Evolutionary conservation across 306 rosid species (phyloP).

Genomic region (Fagus sylvatica): DNA sequence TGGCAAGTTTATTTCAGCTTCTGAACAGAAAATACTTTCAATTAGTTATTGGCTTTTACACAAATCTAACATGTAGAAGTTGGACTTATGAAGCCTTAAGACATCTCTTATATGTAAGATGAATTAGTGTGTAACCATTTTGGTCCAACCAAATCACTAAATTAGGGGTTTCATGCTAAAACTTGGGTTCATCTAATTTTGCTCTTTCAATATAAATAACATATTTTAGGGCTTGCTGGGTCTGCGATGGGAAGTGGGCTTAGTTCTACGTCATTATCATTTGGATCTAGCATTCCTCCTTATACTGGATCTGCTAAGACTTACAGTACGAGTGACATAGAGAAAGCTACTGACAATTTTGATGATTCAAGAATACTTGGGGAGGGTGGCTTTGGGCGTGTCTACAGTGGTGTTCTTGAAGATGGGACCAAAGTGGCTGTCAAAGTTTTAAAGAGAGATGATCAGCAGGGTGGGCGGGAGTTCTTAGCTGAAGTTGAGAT

Average conservation of each 20-base stretch:
- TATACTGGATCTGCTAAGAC: slow-evolving; percentile 88
- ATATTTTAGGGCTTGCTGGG: slow-evolving; percentile 57
- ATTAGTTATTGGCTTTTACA: slow-evolving; percentile 1
- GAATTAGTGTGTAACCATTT: not conserved
- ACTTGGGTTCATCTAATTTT: not conserved
- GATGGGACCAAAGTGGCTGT: slow-evolving; percentile 83
- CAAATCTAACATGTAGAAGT: not conserved
- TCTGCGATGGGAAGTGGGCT: slow-evolving; percentile 57
- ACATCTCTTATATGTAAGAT: slow-evolving; percentile 10
- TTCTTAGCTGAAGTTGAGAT: slow-evolving; percentile 97
- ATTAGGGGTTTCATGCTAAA: not conserved
- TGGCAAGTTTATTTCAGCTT: slow-evolving; percentile 18
- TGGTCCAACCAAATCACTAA: not conserved
- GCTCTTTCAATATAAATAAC: not conserved
- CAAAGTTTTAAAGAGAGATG: slow-evolving; percentile 89
- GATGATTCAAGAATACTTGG: slow-evolving; percentile 73
- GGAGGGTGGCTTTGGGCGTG: slow-evolving; percentile 98
- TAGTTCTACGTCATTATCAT: slow-evolving; percentile 68
- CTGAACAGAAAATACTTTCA: slow-evolving; percentile 6
- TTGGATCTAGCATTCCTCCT: slow-evolving; percentile 81
- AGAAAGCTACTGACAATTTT: slow-evolving; percentile 70
- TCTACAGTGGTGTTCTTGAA: slow-evolving; percentile 76
- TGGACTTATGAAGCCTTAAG: slow-evolving; percentile 12
- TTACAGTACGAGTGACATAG: slow-evolving; percentile 70
- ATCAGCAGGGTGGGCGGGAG: slow-evolving; percentile 96